A percentile compares a stretch with the other conserved stretches of the same genome.
phyloP scores from a whole-genome alignment of 163 green algal species.

The Chloroidium sp. region DNA sequence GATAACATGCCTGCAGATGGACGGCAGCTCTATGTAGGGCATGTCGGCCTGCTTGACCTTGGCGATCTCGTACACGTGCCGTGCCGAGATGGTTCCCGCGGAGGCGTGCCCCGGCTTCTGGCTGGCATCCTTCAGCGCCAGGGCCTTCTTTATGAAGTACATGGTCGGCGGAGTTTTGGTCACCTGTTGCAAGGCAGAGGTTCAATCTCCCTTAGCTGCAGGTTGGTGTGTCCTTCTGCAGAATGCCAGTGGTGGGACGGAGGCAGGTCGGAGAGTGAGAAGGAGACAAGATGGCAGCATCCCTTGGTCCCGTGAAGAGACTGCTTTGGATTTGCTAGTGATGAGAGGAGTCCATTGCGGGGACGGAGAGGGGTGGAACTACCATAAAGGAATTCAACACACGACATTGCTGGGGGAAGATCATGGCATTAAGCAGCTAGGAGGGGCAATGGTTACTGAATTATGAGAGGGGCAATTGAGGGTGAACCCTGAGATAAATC shows the following conservation, averaged over 20 bases:
- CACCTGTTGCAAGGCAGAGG: constrained; percentile 13
- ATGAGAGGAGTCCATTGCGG: too few species aligned
- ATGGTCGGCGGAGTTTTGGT: constrained; percentile 67
- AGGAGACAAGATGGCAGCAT: too few species aligned
- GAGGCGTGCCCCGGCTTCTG: constrained; percentile 65
- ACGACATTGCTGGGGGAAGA: too few species aligned
- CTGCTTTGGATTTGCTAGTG: too few species aligned
- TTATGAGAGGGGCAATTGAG: neutral
- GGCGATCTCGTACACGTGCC: constrained; percentile 84
- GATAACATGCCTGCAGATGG: constrained; percentile 20
- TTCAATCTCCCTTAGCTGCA: neutral
- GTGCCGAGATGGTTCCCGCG: constrained; percentile 62
- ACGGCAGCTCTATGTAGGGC: constrained; percentile 48
- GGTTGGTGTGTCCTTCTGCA: too few species aligned
- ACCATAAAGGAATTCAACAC: too few species aligned
- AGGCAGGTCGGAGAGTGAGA: too few species aligned
- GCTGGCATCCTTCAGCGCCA: constrained; percentile 46
- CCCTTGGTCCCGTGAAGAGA: too few species aligned
- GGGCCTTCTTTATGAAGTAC: constrained; percentile 81
- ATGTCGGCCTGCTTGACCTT: constrained; percentile 65
- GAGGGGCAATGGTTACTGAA: neutral
- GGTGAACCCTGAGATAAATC: neutral
- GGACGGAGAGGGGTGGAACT: too few species aligned
- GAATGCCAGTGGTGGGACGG: too few species aligned
- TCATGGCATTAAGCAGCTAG: too few species aligned